A percentile compares a stretch with the other conserved stretches of the same genome.
Evolutionary conservation across 1,284 basidiomycete genomes (phyloP).

Genomic region (Grifola frondosa): DNA sequence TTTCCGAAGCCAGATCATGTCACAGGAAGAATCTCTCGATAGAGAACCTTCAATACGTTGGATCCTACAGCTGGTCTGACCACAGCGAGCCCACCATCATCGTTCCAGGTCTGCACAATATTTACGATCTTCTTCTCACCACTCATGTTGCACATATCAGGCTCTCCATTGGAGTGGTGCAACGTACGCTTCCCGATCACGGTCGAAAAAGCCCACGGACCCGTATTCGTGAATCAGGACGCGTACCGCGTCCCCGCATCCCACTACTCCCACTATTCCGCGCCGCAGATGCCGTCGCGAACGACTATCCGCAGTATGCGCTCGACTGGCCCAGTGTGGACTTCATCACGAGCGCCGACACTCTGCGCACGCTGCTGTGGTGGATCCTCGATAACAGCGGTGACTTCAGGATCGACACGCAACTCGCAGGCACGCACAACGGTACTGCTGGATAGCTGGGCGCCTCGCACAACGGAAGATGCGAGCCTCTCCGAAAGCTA

Average conservation of each 20-base stretch:
- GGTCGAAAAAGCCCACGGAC: slow-evolving; percentile 47
- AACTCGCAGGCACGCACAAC: slow-evolving; percentile 53
- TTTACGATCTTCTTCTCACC: not conserved
- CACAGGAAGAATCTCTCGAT: too few species aligned
- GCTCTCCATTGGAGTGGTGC: slow-evolving; percentile 52
- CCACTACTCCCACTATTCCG: slow-evolving; percentile 48
- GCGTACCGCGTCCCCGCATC: slow-evolving; percentile 41
- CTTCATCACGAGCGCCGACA: slow-evolving; percentile 58
- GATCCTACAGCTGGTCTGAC: slow-evolving; percentile 54
- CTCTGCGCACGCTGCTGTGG: slow-evolving; percentile 52
- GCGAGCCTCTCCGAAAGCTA: slow-evolving; percentile 7
- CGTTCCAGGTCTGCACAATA: slow-evolving; percentile 44
- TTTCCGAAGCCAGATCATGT: too few species aligned
- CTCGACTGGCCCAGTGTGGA: slow-evolving; percentile 52
- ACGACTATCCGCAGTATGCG: slow-evolving; percentile 22
- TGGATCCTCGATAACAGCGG: slow-evolving; percentile 42
- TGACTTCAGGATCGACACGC: slow-evolving; percentile 58
- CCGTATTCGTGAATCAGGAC: slow-evolving; percentile 50
- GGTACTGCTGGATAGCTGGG: slow-evolving; percentile 47
- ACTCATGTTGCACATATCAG: slow-evolving; percentile 28
- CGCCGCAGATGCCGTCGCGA: slow-evolving; percentile 44
- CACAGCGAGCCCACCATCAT: slow-evolving; percentile 43
- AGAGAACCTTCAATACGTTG: slow-evolving; percentile 40
- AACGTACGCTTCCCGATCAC: slow-evolving; percentile 43
- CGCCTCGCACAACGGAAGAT: slow-evolving; percentile 10